These are phyloP conservation scores for Cryptococcus sp. DNA, from an alignment of 1,284 basidiomycete genomes.

Conservation along the genomic window DNA sequence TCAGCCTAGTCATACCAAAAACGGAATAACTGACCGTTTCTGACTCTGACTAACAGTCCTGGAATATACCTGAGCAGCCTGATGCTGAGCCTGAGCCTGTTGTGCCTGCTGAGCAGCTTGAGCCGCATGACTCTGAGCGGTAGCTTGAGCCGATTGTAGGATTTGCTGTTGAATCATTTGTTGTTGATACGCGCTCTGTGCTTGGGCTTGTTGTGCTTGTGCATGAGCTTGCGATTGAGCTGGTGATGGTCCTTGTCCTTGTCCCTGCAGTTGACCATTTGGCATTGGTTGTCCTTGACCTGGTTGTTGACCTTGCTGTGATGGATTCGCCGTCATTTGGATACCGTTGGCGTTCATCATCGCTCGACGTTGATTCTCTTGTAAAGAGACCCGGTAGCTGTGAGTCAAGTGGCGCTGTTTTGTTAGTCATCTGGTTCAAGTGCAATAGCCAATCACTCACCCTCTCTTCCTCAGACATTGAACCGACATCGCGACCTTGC, in stretches of 20 bases:
- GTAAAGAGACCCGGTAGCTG: constrained; percentile 23
- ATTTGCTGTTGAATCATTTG: constrained; percentile 6
- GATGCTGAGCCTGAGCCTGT: constrained; percentile 12
- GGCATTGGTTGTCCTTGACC: constrained; percentile 5
- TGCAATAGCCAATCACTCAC: constrained; percentile 12
- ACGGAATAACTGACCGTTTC: constrained; percentile 1
- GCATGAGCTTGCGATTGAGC: too few relatives aligned
- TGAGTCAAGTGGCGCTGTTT: constrained; percentile 24
- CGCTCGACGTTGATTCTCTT: constrained; percentile 23
- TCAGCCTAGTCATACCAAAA: background rate
- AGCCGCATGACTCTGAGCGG: constrained; percentile 9
- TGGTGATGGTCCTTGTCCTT: constrained; percentile 1
- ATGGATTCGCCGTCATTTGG: background rate
- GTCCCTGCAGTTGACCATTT: constrained; percentile 1
- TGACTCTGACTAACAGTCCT: constrained; percentile 2
- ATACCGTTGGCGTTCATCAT: constrained; percentile 20
- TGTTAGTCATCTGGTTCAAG: background rate
- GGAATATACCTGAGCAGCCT: constrained; percentile 8
- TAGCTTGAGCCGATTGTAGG: constrained; percentile 8
- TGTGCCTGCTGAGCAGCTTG: constrained; percentile 18
- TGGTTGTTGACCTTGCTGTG: background rate
- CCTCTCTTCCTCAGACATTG: constrained; percentile 32
- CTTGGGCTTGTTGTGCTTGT: too few relatives aligned
- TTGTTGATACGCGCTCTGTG: constrained; percentile 8
- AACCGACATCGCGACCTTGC: constrained; percentile 26